A percentile compares a stretch with the other conserved stretches of the same genome.
Conservation (phyloP, 768 basidiomycete species). For the Crepidotus variabilis region DNA sequence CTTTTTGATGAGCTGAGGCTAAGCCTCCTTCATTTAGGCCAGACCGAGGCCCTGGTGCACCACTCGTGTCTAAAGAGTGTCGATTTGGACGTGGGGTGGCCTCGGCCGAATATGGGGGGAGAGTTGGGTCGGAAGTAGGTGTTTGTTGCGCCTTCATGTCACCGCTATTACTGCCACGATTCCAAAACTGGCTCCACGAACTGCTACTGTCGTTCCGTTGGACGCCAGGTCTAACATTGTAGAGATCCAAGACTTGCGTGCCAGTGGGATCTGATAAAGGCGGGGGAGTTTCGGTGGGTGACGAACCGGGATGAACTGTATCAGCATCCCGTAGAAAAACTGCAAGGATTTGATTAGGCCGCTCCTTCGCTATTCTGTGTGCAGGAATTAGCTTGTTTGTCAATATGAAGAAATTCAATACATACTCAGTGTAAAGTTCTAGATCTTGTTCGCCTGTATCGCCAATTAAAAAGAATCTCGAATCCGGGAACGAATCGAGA, state of each 20-base stretch:
- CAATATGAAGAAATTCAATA: no score
- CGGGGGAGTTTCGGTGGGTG: constrained; percentile 11
- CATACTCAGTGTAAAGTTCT: constrained; percentile 79
- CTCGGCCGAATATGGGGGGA: not conserved
- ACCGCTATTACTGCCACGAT: not conserved
- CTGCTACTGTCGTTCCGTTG: not conserved
- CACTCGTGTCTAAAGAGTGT: not conserved
- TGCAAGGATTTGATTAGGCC: constrained; percentile 65
- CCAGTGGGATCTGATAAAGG: constrained; percentile 68
- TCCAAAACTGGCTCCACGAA: not conserved
- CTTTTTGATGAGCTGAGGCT: no score
- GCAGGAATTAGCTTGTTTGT: no score
- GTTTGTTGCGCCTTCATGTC: not conserved
- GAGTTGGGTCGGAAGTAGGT: not conserved
- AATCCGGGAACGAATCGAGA: constrained; percentile 67
- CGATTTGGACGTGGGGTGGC: not conserved
- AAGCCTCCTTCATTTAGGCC: not conserved
- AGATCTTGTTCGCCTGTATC: constrained; percentile 96
- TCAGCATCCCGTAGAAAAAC: constrained; percentile 74
- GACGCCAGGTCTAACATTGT: not conserved
- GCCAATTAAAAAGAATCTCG: constrained; percentile 81
- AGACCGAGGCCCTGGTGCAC: not conserved
- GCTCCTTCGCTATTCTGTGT: constrained; percentile 46
- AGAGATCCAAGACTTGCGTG: constrained; percentile 25
- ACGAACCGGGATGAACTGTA: constrained; percentile 8